Evolutionary conservation across 2,329 filamentous ascomycete species (phyloP).

Genomic region (Trichoderma sp.): DNA sequence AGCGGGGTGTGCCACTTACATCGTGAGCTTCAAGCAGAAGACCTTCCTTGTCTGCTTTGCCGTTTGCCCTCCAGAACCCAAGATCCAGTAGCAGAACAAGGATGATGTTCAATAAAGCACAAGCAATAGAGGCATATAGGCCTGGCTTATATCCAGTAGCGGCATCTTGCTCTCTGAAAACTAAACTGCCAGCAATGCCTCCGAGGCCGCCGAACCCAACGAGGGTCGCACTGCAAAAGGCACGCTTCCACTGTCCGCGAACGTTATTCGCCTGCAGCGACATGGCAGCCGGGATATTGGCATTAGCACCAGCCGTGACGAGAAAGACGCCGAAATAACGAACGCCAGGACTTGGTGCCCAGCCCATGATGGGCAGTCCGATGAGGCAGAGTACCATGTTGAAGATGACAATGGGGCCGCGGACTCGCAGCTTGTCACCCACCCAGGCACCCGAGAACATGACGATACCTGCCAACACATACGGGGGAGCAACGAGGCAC

Average conservation of each 20-base stretch:
- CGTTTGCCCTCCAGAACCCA: constrained; percentile 44
- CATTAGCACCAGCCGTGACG: constrained; percentile 71
- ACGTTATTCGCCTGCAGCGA: constrained; percentile 87
- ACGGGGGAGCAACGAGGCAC: constrained; percentile 70
- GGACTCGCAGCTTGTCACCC: constrained; percentile 64
- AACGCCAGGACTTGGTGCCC: constrained; percentile 51
- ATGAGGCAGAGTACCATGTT: constrained; percentile 66
- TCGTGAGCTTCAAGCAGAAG: constrained; percentile 49
- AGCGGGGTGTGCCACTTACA: constrained; percentile 37
- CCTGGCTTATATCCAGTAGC: constrained; percentile 52
- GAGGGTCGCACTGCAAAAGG: constrained; percentile 71
- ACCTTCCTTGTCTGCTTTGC: constrained; percentile 52
- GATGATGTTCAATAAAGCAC: constrained; percentile 44
- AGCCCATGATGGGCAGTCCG: constrained; percentile 72
- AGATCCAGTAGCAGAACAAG: constrained; percentile 43
- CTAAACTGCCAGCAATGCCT: constrained; percentile 70
- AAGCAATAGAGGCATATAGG: constrained; percentile 54
- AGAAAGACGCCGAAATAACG: constrained; percentile 76
- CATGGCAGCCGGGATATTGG: constrained; percentile 72
- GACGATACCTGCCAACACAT: constrained; percentile 60
- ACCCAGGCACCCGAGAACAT: constrained; percentile 60
- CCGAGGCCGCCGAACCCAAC: constrained; percentile 76
- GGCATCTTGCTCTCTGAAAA: constrained; percentile 62
- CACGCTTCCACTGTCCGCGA: constrained; percentile 84
- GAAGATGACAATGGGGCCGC: constrained; percentile 63